Conservation (phyloP, 805 yeast species). For the Wickerhamomyces kurtzmanii region DNA sequence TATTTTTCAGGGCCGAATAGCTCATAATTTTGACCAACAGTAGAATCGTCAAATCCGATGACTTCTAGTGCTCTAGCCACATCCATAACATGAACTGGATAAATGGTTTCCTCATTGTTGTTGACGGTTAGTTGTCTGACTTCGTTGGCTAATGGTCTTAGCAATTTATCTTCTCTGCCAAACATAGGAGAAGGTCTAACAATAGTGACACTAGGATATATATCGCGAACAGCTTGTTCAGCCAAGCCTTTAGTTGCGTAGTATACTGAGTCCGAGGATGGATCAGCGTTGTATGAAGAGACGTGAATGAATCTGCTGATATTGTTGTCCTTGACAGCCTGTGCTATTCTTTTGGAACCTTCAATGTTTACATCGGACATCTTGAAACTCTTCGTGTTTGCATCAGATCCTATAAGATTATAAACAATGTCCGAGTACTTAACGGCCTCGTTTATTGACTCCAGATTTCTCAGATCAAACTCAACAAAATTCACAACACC, state of each 20-base stretch:
- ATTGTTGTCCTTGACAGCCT: constrained; percentile 57
- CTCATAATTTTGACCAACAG: constrained; percentile 69
- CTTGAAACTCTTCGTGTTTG: constrained; percentile 67
- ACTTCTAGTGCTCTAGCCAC: constrained; percentile 72
- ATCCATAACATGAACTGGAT: constrained; percentile 70
- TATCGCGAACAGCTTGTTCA: constrained; percentile 60
- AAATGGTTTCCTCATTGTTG: constrained; percentile 47
- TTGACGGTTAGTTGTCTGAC: constrained; percentile 58
- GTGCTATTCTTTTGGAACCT: constrained; percentile 67
- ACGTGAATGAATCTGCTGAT: constrained; percentile 74
- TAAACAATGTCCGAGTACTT: constrained; percentile 76
- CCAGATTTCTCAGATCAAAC: constrained; percentile 69
- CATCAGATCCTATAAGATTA: constrained; percentile 71
- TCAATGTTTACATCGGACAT: constrained; percentile 82
- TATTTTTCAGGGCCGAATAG: constrained; percentile 63
- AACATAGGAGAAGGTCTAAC: constrained; percentile 80
- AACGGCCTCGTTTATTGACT: constrained; percentile 68
- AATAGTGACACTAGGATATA: constrained; percentile 67
- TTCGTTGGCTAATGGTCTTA: constrained; percentile 48
- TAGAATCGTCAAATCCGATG: constrained; percentile 74
- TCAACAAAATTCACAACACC: constrained; percentile 83
- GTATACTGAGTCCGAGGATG: constrained; percentile 57
- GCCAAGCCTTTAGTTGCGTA: constrained; percentile 74
- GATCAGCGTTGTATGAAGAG: constrained; percentile 68
- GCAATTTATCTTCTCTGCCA: constrained; percentile 64